A percentile compares a stretch with the other conserved stretches of the same genome.
Conservation (phyloP, 2,329 filamentous ascomycete genomes). For the Fusarium phyllophilum region DNA sequence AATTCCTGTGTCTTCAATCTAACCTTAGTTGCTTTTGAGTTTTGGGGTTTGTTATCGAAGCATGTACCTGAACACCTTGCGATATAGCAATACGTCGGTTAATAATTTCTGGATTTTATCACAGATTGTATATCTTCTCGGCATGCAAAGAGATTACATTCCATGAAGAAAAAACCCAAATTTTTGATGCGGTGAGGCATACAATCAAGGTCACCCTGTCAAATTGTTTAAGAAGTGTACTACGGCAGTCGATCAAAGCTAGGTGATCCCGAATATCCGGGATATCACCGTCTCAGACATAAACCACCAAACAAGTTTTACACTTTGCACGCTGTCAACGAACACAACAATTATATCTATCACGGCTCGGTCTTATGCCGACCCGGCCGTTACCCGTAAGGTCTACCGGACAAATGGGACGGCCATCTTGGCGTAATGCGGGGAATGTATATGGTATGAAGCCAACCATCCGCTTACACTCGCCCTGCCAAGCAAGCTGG, state of each 20-base stretch:
- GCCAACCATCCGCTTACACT: slow-evolving; percentile 20
- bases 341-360: background rate
- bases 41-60: background rate
- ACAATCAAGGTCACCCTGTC: background rate
- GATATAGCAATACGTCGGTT: background rate
- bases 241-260: background rate
- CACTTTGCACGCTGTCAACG: background rate
- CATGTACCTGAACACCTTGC: background rate
- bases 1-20: background rate
- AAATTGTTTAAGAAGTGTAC: background rate
- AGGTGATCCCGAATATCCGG: slow-evolving; percentile 28
- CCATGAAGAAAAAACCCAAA: background rate
- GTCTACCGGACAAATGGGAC: slow-evolving; percentile 28
- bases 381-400: slow-evolving; percentile 23
- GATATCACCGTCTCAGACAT: slow-evolving; percentile 22
- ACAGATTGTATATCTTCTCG: background rate
- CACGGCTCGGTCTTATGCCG: slow-evolving; percentile 21
- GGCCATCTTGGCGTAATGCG: slow-evolving; percentile 11
- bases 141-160: background rate
- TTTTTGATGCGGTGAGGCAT: background rate
- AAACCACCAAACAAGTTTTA: slow-evolving; percentile 5
- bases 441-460: slow-evolving; percentile 16
- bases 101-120: background rate
- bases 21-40: background rate
- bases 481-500: slow-evolving; percentile 9